A percentile compares a stretch with the other conserved stretches of the same genome.
phyloP scores from a whole-genome alignment of 345 rosid genomes.

The Salix viminalis region DNA sequence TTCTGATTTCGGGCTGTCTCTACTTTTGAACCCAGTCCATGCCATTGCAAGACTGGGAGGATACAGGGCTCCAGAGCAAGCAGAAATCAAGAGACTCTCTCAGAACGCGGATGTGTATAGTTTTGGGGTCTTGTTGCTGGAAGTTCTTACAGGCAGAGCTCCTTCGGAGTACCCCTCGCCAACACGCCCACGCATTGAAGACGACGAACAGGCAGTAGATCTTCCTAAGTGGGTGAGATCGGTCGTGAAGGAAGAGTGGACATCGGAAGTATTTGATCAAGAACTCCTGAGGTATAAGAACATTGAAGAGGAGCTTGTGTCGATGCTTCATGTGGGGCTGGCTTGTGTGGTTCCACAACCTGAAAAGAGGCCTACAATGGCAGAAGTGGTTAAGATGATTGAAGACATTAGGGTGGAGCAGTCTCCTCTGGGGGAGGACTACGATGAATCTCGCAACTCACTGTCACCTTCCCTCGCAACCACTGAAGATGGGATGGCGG shows the following conservation, averaged over 20 bases:
- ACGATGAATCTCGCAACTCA: constrained; percentile 83
- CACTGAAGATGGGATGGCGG: constrained; percentile 65
- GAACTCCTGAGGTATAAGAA: constrained; percentile 93
- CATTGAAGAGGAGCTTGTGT: constrained; percentile 83
- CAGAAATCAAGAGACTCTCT: constrained; percentile 70
- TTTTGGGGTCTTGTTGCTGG: constrained; percentile 75
- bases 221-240: constrained; percentile 93
- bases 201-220: constrained; percentile 58
- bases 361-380: constrained; percentile 84
- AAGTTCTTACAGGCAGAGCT: constrained; percentile 81
- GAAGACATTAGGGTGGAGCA: constrained; percentile 92
- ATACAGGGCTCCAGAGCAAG: constrained; percentile 91
- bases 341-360: constrained; percentile 74
- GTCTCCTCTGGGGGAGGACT: constrained; percentile 87
- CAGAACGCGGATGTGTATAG: constrained; percentile 86
- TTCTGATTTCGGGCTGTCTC: constrained; percentile 80
- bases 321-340: constrained; percentile 84
- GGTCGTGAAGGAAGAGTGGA: constrained; percentile 95
- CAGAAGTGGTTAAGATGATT: constrained; percentile 78
- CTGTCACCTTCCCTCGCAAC: constrained; percentile 85
- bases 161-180: constrained; percentile 77
- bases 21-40: constrained; percentile 78
- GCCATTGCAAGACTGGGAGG: constrained; percentile 87
- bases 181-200: constrained; percentile 48
- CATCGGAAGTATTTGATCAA: constrained; percentile 93